A percentile compares a stretch with the other conserved stretches of the same genome.
phyloP scores from a whole-genome alignment of 2,329 filamentous ascomycete genomes.

The Helminthosporium solani region DNA sequence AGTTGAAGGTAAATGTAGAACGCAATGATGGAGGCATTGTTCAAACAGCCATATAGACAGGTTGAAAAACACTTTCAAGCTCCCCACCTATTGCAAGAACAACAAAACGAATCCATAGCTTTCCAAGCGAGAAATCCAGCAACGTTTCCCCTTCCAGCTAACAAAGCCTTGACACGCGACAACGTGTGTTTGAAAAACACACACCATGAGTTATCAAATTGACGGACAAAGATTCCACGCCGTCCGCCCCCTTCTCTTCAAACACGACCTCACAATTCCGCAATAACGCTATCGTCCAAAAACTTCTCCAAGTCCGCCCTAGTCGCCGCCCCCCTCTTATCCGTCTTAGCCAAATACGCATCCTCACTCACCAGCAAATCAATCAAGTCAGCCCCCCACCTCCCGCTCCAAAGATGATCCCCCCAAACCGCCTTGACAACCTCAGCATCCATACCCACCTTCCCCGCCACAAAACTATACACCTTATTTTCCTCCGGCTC shows the following conservation, averaged over 20 bases:
- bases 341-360: slow-evolving; percentile 20
- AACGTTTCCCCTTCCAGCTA: too few relatives aligned
- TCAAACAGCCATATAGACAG: too few relatives aligned
- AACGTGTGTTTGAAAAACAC: too few relatives aligned
- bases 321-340: slow-evolving; percentile 14
- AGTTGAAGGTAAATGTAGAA: too few relatives aligned
- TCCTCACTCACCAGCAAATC: slow-evolving; percentile 27
- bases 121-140: too few relatives aligned
- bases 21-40: too few relatives aligned
- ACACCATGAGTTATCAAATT: too few relatives aligned
- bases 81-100: too few relatives aligned
- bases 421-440: slow-evolving; percentile 26
- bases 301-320: slow-evolving; percentile 22
- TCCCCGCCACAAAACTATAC: slow-evolving; percentile 17
- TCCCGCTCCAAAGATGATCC: slow-evolving; percentile 26
- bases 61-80: too few relatives aligned
- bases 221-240: too few relatives aligned
- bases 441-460: slow-evolving; percentile 16
- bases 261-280: slow-evolving; percentile 11
- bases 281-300: slow-evolving; percentile 21
- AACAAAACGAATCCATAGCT: too few relatives aligned
- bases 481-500: slow-evolving; percentile 14
- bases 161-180: too few relatives aligned
- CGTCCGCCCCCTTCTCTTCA: not conserved
- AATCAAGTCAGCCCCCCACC: slow-evolving; percentile 18